These are phyloP conservation scores for Paragyromitra xinjiangensis DNA, from an alignment of 495 filamentous ascomycete genomes.

Conservation along the genomic window DNA sequence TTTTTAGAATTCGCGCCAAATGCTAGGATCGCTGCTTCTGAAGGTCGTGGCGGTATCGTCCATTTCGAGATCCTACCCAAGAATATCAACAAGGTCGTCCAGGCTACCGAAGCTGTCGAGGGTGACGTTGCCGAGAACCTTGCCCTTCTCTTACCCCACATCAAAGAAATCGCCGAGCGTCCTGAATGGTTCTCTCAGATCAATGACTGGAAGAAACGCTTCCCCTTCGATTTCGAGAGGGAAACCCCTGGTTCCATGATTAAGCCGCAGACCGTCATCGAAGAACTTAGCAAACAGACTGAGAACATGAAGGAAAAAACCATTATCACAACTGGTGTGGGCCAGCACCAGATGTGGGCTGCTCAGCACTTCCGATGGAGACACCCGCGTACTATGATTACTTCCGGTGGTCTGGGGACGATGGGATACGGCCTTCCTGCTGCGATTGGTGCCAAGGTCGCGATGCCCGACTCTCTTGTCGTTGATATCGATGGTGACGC, in stretches of 20 bases:
- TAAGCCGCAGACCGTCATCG: constrained; percentile 87
- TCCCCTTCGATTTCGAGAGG: constrained; percentile 81
- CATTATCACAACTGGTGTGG: constrained; percentile 89
- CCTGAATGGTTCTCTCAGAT: constrained; percentile 89
- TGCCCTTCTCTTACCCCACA: constrained; percentile 72
- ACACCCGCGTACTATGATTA: constrained; percentile 84
- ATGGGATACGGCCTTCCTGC: constrained; percentile 96
- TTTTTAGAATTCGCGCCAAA: constrained; percentile 69
- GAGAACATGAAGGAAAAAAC: constrained; percentile 77
- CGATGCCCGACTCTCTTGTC: constrained; percentile 81
- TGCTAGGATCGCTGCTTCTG: constrained; percentile 71
- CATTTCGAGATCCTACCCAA: constrained; percentile 86
- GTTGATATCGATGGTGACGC: constrained; percentile 96
- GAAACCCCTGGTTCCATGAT: constrained; percentile 75
- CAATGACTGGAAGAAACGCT: constrained; percentile 83
- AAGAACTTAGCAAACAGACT: constrained; percentile 79
- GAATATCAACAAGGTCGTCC: constrained; percentile 88
- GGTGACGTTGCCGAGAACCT: constrained; percentile 78
- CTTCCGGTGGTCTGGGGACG: constrained; percentile 89
- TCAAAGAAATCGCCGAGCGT: constrained; percentile 71
- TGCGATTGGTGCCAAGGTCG: constrained; percentile 93
- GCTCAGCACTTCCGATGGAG: constrained; percentile 95
- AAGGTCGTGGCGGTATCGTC: constrained; percentile 78
- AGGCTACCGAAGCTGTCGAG: constrained; percentile 81
- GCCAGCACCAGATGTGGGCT: constrained; percentile 98